A percentile compares a stretch with the other conserved stretches of the same genome.
Conservation (phyloP, 768 basidiomycete species). For the Leucocoprinus sp. region DNA sequence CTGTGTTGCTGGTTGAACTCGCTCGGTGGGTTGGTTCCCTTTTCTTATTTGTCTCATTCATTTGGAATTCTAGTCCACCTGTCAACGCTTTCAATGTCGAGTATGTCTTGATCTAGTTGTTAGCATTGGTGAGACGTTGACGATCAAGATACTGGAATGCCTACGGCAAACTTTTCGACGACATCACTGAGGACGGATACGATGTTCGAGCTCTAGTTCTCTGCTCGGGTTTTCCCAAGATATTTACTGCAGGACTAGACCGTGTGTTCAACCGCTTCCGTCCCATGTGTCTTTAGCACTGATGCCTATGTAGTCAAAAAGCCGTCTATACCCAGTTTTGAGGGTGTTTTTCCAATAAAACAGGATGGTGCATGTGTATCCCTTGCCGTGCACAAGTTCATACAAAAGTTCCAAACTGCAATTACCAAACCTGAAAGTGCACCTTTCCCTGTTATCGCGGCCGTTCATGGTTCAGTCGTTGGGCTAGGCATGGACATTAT, state of each 20-base stretch:
- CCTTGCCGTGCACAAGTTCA: conserved; percentile 35
- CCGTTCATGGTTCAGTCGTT: conserved; percentile 65
- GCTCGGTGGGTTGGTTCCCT: conserved; percentile 33
- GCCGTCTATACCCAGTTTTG: conserved; percentile 19
- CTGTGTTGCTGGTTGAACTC: conserved; percentile 39
- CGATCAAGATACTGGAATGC: conserved; percentile 61
- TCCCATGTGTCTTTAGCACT: too few species aligned
- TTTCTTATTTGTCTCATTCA: too few species aligned
- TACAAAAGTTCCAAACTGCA: conserved; percentile 58
- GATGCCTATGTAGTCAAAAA: conserved; percentile 21
- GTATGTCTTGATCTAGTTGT: conserved; percentile 20
- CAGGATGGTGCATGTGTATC: conserved; percentile 48
- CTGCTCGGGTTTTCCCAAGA: conserved; percentile 58
- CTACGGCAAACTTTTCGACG: conserved; percentile 53
- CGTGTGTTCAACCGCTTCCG: too few species aligned
- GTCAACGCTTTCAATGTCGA: conserved; percentile 59
- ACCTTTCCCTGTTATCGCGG: conserved; percentile 75
- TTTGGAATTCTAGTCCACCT: conserved; percentile 34
- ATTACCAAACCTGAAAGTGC: conserved; percentile 63
- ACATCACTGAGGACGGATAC: conserved; percentile 35
- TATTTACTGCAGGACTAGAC: conserved; percentile 82
- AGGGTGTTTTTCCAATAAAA: conserved; percentile 15
- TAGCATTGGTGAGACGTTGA: background rate
- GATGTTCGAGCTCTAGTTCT: conserved; percentile 69
- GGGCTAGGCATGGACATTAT: conserved; percentile 79